Percentiles rank a stretch among this genome's conserved stretches.
Evolutionary conservation across 257 asterid species (phyloP).

Genomic region (Solanum habrochaites): DNA sequence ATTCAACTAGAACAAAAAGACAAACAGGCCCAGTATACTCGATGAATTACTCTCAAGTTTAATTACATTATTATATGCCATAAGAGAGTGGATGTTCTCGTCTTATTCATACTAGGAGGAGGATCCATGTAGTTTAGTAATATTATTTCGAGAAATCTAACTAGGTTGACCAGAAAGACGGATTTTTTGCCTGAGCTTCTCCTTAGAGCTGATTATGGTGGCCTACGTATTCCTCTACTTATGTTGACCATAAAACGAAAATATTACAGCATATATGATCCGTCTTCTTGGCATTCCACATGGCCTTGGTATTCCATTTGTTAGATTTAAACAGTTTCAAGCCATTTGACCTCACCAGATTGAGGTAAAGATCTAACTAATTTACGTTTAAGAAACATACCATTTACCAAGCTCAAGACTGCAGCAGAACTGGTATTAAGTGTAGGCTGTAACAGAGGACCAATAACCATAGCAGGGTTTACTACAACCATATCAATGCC

Average conservation of each 20-base stretch:
- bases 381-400: conserved; percentile 13
- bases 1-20: neutral
- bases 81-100: neutral
- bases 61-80: neutral
- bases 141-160: neutral
- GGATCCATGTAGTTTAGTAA: neutral
- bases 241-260: neutral
- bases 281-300: neutral
- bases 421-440: conserved; percentile 63
- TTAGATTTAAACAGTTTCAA: neutral
- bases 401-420: conserved; percentile 49
- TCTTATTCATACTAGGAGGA: neutral
- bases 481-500: conserved; percentile 56
- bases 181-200: neutral
- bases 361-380: neutral
- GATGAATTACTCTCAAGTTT: neutral
- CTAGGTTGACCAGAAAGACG: neutral
- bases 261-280: neutral
- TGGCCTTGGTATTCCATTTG: neutral
- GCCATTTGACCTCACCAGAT: neutral
- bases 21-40: neutral
- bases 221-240: neutral
- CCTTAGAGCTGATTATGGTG: neutral
- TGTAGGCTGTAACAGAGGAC: conserved; percentile 71
- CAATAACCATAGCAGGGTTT: conserved; percentile 72